Percentiles rank a stretch among this genome's conserved stretches.
phyloP scores from a whole-genome alignment of 2,329 filamentous ascomycete genomes.

The Aureobasidium sp. region DNA sequence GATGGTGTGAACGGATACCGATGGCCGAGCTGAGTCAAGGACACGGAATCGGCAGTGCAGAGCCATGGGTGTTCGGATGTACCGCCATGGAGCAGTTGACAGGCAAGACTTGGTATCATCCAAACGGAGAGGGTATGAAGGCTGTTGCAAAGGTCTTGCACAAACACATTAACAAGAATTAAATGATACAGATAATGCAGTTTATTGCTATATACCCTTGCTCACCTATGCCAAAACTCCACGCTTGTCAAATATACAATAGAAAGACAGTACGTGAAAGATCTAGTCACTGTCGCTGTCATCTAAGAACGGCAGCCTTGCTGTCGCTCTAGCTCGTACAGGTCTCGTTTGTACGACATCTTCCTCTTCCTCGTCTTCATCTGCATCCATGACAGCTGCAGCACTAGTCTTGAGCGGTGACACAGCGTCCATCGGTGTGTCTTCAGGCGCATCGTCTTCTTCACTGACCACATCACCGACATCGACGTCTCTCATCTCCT shows the following conservation, averaged over 20 bases:
- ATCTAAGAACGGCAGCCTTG: slow-evolving; percentile 7
- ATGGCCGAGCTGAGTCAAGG: background rate
- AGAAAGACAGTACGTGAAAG: too few species aligned
- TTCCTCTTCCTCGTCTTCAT: slow-evolving; percentile 28
- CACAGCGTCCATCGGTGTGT: slow-evolving; percentile 25
- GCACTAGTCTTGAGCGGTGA: background rate
- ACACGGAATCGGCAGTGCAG: background rate
- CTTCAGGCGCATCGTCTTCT: slow-evolving; percentile 17
- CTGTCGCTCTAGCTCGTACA: background rate
- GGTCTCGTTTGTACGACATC: slow-evolving; percentile 15
- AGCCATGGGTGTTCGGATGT: background rate
- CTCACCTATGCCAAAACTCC: background rate
- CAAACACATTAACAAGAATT: background rate
- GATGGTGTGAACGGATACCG: background rate
- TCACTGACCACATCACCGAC: background rate
- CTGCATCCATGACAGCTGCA: slow-evolving; percentile 19
- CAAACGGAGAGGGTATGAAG: background rate
- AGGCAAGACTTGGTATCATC: background rate
- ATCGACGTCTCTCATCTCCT: background rate
- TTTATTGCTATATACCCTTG: background rate
- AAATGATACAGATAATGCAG: background rate
- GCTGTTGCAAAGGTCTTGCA: background rate
- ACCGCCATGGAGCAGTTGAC: background rate
- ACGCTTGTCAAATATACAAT: too few species aligned
- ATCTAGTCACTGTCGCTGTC: slow-evolving; percentile 10